phyloP scores from a whole-genome alignment of 1,284 basidiomycete species.

The Boletellus dicymbophilus region DNA sequence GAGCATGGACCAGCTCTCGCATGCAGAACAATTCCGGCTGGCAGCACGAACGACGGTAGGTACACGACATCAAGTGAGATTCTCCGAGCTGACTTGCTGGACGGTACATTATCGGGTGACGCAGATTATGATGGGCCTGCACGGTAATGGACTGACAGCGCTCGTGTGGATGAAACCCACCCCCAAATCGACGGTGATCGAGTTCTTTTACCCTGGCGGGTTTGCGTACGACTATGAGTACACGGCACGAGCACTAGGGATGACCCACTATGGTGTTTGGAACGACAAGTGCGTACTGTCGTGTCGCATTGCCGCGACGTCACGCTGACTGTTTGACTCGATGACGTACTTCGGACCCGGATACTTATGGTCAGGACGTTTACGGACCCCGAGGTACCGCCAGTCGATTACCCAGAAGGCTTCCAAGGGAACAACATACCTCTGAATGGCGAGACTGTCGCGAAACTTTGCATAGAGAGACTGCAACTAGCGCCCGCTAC shows the following conservation, averaged over 20 bases:
- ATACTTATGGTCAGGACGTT: constrained; percentile 42
- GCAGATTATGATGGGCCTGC: constrained; percentile 86
- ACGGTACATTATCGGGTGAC: neutral
- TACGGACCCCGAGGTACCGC: constrained; percentile 48
- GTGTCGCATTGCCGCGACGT: neutral
- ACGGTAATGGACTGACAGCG: constrained; percentile 84
- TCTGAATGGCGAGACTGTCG: constrained; percentile 51
- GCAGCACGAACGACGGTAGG: constrained; percentile 81
- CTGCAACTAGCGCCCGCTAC: constrained; percentile 23
- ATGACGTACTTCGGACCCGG: no score
- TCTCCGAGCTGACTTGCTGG: no score
- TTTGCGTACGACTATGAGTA: constrained; percentile 89
- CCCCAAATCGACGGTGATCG: constrained; percentile 77
- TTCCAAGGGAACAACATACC: constrained; percentile 59
- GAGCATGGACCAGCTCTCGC: constrained; percentile 76
- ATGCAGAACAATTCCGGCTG: constrained; percentile 76
- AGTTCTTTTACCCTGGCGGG: constrained; percentile 85
- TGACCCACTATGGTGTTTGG: constrained; percentile 89
- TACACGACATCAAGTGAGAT: constrained; percentile 6
- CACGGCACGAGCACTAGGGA: constrained; percentile 77
- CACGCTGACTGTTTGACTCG: no score
- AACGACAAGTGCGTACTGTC: constrained; percentile 42
- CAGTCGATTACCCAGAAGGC: constrained; percentile 49
- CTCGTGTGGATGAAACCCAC: constrained; percentile 85
- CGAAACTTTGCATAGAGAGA: constrained; percentile 46